Evolutionary conservation across 257 asterid genomes (phyloP), one percentile per base, ranked within the genome.

Genomic region (Penstemon davidsonii): DNA sequence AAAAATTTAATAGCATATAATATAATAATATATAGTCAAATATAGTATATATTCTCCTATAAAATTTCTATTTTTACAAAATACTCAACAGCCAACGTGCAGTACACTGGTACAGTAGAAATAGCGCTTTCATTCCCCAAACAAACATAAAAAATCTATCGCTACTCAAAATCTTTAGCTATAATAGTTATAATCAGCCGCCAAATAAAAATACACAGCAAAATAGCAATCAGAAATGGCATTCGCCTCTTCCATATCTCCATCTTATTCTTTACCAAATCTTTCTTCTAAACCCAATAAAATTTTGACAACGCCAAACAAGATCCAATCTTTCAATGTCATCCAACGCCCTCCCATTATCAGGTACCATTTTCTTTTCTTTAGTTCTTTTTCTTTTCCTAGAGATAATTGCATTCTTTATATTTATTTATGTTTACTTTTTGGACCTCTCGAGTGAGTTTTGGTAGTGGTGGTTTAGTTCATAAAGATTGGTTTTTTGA

Each of bases 321-420:
- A 78, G 85, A 81, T 87, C 82, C 78, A 67, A 12, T 86, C 81
- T 43, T 72, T 70, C 42, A 49, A 83, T 68, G 73, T 77, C 72
- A 75, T 50, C 61, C 84, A 69, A 33, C 80, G 86, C 66, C 15
- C 79, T 71, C 75, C 83, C 64, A 39, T 73, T 76, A 72, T 65
- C 85, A 84, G 82, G 92, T 86, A 63, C 49, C 53, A 4, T 11
- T 12, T 1, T 13, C n/a, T 8, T 38, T 15, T 56, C 13, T 13
- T 7, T 5, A 52, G 10, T 45, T 55, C 25, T 54, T 1, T 46
- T 13, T 37, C 18, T 64, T 25, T 4, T 4, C 3, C 52, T 38
- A 12, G 3, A 15, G 40, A 44, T 12, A 49, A 58, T n/a, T 60
- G 75, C 57, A 54, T 45, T 64, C 52, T 54, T 40, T 3, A 41